Evolutionary conservation across 768 basidiomycete species (phyloP).

Genomic region (Cantharellus cinnabarinus): DNA sequence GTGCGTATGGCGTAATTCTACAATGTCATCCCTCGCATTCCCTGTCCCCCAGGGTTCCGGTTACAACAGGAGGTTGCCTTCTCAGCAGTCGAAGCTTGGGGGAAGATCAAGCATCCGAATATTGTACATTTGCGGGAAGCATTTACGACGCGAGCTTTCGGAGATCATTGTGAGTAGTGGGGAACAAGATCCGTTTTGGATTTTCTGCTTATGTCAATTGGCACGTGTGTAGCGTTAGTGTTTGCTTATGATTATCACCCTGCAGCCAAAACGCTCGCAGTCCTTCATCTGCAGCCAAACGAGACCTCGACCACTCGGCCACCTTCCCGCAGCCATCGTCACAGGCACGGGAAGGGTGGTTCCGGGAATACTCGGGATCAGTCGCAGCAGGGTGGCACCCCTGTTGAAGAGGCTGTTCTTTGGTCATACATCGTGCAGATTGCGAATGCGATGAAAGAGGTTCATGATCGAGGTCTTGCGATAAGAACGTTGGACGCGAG

Average conservation of each 20-base stretch:
- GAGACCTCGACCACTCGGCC: conserved; percentile 14
- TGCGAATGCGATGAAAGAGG: conserved; percentile 64
- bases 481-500: conserved; percentile 66
- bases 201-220: too few species aligned
- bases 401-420: conserved; percentile 56
- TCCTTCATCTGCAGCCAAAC: conserved; percentile 24
- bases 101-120: conserved; percentile 61
- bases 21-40: conserved; percentile 1
- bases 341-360: background rate
- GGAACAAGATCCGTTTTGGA: too few species aligned
- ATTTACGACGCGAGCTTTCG: conserved; percentile 84
- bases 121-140: conserved; percentile 75
- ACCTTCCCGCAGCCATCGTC: conserved; percentile 9
- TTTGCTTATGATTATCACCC: conserved; percentile 84
- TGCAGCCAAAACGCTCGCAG: conserved; percentile 48
- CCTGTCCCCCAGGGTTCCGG: conserved; percentile 43
- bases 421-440: conserved; percentile 93
- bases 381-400: conserved; percentile 14
- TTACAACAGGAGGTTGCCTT: conserved; percentile 70
- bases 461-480: conserved; percentile 65
- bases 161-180: conserved; percentile 58
- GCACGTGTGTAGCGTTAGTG: conserved; percentile 44
- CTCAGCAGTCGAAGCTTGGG: conserved; percentile 67
- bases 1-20: conserved; percentile 23
- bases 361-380: background rate